Conservation (phyloP, 2,329 filamentous ascomycete species). For the Alternaria rosae region DNA sequence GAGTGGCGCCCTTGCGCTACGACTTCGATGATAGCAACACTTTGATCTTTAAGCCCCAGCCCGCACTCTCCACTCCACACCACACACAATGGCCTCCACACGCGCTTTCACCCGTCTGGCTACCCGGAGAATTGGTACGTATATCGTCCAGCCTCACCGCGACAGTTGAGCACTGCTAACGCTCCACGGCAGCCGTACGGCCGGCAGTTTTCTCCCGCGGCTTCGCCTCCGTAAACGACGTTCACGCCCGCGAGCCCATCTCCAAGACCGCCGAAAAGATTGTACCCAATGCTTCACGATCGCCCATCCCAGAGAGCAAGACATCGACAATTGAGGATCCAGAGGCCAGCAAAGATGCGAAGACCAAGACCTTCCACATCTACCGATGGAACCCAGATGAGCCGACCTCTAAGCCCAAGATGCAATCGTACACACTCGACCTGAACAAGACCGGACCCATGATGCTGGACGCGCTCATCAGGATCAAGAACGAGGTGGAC, state of each 20-base stretch:
- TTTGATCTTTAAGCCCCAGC: conserved; percentile 27
- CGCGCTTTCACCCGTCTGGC: conserved; percentile 50
- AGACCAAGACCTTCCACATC: conserved; percentile 95
- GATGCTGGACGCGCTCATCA: conserved; percentile 94
- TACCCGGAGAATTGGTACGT: conserved; percentile 47
- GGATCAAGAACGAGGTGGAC: conserved; percentile 99
- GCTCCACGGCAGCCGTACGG: conserved; percentile 38
- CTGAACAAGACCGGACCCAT: conserved; percentile 99
- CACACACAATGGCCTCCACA: conserved; percentile 47
- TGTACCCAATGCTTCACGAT: conserved; percentile 33
- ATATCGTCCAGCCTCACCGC: conserved; percentile 1
- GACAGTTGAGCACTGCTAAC: conserved; percentile 39
- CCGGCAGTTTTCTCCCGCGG: conserved; percentile 48
- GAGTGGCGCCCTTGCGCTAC: conserved; percentile 18
- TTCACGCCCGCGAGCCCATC: conserved; percentile 42
- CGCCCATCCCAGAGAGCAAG: conserved; percentile 57
- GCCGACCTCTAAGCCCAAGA: conserved; percentile 89
- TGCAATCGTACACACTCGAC: conserved; percentile 95
- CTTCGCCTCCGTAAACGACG: conserved; percentile 50
- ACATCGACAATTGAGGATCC: conserved; percentile 69
- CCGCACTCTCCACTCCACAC: conserved; percentile 37
- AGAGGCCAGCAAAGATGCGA: conserved; percentile 62
- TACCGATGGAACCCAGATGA: conserved; percentile 98
- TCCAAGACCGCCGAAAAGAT: conserved; percentile 42
- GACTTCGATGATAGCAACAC: conserved; percentile 38